A percentile compares a stretch with the other conserved stretches of the same genome.
phyloP scores from a whole-genome alignment of 2,329 filamentous ascomycete genomes.

The Alternaria viburni region DNA sequence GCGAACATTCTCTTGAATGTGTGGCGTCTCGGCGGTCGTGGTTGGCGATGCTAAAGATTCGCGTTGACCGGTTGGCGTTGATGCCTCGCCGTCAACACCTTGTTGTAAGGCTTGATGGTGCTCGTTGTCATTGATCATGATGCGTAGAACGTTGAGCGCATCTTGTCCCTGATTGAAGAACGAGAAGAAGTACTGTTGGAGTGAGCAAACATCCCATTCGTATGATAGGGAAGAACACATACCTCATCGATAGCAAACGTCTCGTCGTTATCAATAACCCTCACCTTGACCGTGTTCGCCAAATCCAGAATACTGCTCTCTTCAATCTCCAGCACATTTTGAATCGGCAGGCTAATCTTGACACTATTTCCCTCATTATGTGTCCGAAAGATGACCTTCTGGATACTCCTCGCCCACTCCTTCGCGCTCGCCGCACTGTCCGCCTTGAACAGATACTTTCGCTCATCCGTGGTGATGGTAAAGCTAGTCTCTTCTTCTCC shows the following conservation, averaged over 20 bases:
- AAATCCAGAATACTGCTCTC: conserved; percentile 90
- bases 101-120: conserved; percentile 34
- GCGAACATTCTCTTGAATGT: conserved; percentile 49
- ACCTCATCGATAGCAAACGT: conserved; percentile 95
- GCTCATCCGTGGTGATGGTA: conserved; percentile 78
- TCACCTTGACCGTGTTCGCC: conserved; percentile 90
- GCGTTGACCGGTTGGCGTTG: conserved; percentile 20
- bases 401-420: conserved; percentile 94
- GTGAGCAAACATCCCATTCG: conserved; percentile 10
- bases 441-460: conserved; percentile 85
- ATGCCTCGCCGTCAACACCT: conserved; percentile 14
- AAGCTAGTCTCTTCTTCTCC: conserved; percentile 77
- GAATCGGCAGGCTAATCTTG: conserved; percentile 89
- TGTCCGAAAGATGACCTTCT: conserved; percentile 92
- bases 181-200: conserved; percentile 84
- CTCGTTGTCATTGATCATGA: conserved; percentile 71
- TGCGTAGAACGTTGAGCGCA: conserved; percentile 77
- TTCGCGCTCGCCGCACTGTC: conserved; percentile 88
- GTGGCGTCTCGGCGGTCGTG: conserved; percentile 30
- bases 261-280: conserved; percentile 91
- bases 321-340: conserved; percentile 90
- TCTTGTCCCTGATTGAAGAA: conserved; percentile 89
- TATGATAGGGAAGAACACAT: conserved; percentile 12
- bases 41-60: conserved; percentile 18
- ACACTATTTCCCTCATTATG: conserved; percentile 97